Conservation (phyloP, 2,329 filamentous ascomycete species). For the Beauveria varroae region DNA sequence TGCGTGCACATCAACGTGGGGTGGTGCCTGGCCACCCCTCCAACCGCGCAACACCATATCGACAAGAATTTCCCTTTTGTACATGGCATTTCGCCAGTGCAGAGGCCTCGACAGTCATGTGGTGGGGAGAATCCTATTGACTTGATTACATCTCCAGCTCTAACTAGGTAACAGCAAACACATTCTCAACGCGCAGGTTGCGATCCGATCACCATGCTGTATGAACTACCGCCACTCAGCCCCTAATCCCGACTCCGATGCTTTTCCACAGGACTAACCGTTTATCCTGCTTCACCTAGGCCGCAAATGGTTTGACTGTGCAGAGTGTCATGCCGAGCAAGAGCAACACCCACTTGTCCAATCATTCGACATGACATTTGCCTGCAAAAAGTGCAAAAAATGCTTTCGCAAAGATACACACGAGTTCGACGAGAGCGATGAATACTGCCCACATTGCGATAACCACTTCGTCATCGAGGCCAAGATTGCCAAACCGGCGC, state of each 20-base stretch:
- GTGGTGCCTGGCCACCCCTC: background rate
- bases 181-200: conserved; percentile 93
- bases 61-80: background rate
- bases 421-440: conserved; percentile 93
- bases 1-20: background rate
- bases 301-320: conserved; percentile 98
- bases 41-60: background rate
- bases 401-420: conserved; percentile 89
- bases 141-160: background rate
- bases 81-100: background rate
- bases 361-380: conserved; percentile 82
- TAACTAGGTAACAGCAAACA: conserved; percentile 64
- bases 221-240: conserved; percentile 27
- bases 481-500: conserved; percentile 68
- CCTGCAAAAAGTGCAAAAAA: conserved; percentile 98
- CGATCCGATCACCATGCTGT: conserved; percentile 96
- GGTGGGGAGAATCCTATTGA: conserved; percentile 21
- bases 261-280: background rate
- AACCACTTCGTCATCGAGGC: conserved; percentile 97
- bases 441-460: conserved; percentile 98
- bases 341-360: conserved; percentile 71
- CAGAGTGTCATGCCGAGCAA: conserved; percentile 81
- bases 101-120: conserved; percentile 22
- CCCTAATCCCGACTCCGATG: conserved; percentile 8
- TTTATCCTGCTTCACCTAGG: conserved; percentile 39